Conservation (phyloP, 1,284 basidiomycete species). For the Ganoderma lingzhi region DNA sequence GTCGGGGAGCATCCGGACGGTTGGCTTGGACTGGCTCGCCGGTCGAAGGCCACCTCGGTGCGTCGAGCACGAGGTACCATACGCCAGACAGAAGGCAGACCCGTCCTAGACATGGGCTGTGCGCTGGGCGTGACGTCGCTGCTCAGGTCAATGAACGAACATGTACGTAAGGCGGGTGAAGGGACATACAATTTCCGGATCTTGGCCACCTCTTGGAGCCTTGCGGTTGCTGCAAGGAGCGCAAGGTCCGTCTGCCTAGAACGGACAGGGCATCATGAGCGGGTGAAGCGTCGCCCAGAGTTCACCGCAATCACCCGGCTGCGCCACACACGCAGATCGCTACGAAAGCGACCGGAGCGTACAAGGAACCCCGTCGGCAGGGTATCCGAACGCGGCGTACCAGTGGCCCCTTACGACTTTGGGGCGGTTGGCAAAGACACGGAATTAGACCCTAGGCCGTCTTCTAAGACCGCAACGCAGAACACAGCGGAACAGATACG, state of each 20-base stretch:
- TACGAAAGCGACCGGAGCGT: not conserved
- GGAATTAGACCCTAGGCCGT: not conserved
- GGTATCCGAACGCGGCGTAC: not conserved
- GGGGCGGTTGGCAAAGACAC: not conserved
- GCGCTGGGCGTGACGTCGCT: slow-evolving; percentile 15
- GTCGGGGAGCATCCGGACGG: slow-evolving; percentile 13
- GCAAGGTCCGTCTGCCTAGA: not conserved
- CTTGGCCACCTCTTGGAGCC: slow-evolving; percentile 12
- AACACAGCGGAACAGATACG: not conserved
- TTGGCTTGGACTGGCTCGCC: not conserved
- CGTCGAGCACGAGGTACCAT: slow-evolving; percentile 18
- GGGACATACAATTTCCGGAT: slow-evolving; percentile 21
- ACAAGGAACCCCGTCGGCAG: not conserved
- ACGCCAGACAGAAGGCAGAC: slow-evolving; percentile 10
- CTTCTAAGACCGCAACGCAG: not conserved
- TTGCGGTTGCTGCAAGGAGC: slow-evolving; percentile 10
- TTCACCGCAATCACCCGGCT: slow-evolving; percentile 1
- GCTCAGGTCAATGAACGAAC: slow-evolving; percentile 9
- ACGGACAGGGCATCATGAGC: not conserved
- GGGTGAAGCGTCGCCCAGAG: not conserved
- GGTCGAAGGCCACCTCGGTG: slow-evolving; percentile 5
- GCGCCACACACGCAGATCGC: slow-evolving; percentile 4
- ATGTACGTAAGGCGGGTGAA: slow-evolving; percentile 22
- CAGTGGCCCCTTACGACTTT: not conserved
- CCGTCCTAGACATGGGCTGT: not conserved